These are phyloP conservation scores for Sphagnum magellanicum DNA, from an alignment of 228 moss, liverwort and hornwort species.

Conservation along the genomic window DNA sequence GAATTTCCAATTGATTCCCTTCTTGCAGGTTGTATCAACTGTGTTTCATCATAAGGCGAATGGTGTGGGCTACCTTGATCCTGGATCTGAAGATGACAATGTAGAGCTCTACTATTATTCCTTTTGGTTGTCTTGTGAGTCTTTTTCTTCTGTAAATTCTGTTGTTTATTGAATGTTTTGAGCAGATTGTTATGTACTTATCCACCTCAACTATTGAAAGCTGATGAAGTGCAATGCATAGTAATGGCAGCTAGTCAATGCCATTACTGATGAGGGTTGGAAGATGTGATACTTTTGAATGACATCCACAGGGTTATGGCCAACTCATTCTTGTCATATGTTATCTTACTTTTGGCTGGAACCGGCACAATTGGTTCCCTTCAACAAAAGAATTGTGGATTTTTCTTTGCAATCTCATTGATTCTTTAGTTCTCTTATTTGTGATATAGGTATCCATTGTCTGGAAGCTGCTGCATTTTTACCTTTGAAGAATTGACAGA, in stretches of 20 bases:
- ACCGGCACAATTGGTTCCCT: no score
- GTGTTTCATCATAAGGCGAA: constrained; percentile 63
- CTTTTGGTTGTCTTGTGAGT: constrained; percentile 5
- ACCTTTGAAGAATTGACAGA: no score
- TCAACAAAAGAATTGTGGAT: no score
- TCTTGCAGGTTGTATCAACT: constrained; percentile 62
- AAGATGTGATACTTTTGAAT: no score
- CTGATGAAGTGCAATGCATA: background rate
- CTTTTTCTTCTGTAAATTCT: background rate
- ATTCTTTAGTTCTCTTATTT: background rate
- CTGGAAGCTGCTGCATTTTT: no score
- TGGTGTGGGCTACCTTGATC: constrained; percentile 86
- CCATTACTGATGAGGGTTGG: no score
- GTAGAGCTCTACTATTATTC: constrained; percentile 15
- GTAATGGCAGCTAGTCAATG: background rate
- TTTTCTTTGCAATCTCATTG: background rate
- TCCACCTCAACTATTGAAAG: background rate
- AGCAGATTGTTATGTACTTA: background rate
- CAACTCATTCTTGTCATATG: no score
- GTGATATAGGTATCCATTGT: no score
- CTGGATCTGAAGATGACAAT: constrained; percentile 86
- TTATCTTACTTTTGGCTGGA: no score
- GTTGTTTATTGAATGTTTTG: background rate
- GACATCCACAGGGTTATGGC: no score
- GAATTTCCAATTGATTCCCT: background rate